phyloP scores from a whole-genome alignment of 2,329 filamentous ascomycete genomes.

The Dactylellina cionopaga region DNA sequence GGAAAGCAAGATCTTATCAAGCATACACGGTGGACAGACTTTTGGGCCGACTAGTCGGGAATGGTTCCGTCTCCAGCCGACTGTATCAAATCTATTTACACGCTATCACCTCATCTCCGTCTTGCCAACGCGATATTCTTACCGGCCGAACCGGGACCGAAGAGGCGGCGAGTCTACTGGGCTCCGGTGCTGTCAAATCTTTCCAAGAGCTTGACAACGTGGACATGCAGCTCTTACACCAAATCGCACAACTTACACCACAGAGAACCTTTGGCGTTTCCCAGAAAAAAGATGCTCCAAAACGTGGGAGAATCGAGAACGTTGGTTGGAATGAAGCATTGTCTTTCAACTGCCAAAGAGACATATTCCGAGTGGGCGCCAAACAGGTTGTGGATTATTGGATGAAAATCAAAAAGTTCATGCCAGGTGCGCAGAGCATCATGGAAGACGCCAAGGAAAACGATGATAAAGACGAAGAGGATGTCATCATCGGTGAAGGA shows the following conservation, averaged over 20 bases:
- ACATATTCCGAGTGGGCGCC: conserved; percentile 31
- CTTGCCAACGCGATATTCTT: conserved; percentile 65
- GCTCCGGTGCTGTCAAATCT: conserved; percentile 65
- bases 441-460: background rate
- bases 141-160: conserved; percentile 68
- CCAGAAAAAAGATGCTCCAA: conserved; percentile 8
- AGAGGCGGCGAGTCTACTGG: conserved; percentile 65
- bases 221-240: conserved; percentile 60
- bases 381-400: conserved; percentile 28
- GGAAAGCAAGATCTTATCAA: conserved; percentile 58
- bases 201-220: conserved; percentile 61
- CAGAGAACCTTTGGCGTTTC: conserved; percentile 58
- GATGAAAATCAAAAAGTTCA: conserved; percentile 31
- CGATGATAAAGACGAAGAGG: conserved; percentile 11
- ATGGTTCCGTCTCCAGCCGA: conserved; percentile 66
- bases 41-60: conserved; percentile 66
- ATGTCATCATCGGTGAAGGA: conserved; percentile 24
- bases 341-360: conserved; percentile 43
- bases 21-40: conserved; percentile 65
- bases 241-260: conserved; percentile 63
- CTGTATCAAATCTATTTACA: conserved; percentile 67
- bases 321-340: conserved; percentile 23
- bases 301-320: conserved; percentile 18
- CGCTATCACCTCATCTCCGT: conserved; percentile 64
- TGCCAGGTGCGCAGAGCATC: background rate